Conservation (phyloP, 768 basidiomycete genomes). For the Panellus pusillus region DNA sequence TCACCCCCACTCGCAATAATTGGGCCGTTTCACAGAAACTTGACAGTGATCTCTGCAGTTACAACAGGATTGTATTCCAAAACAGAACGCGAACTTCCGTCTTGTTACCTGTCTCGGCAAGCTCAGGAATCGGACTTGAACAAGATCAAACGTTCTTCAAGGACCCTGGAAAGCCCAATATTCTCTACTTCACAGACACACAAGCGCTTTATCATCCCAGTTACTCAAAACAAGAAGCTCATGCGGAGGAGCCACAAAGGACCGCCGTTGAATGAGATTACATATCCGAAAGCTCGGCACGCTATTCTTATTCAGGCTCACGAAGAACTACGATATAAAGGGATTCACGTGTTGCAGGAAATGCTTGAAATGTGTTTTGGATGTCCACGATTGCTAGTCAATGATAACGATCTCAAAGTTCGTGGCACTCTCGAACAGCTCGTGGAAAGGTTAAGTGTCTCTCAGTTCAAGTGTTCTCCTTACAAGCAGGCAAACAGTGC, state of each 20-base stretch:
- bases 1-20: too few relatives aligned
- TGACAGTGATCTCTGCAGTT: too few relatives aligned
- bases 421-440: conserved; percentile 21
- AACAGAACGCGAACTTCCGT: background rate
- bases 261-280: conserved; percentile 12
- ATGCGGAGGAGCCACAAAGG: conserved; percentile 7
- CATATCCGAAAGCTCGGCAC: conserved; percentile 13
- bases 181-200: conserved; percentile 5
- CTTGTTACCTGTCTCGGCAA: background rate
- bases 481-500: conserved; percentile 37
- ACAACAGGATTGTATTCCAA: background rate
- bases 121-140: background rate
- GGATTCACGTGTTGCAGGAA: conserved; percentile 18
- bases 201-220: conserved; percentile 9
- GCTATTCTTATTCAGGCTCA: conserved; percentile 23
- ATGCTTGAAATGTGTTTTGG: conserved; percentile 26
- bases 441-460: conserved; percentile 12
- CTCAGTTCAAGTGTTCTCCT: conserved; percentile 31
- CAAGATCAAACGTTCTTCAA: conserved; percentile 2
- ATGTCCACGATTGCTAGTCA: conserved; percentile 23
- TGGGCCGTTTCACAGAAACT: too few relatives aligned
- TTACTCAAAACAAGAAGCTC: conserved; percentile 6
- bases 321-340: conserved; percentile 26
- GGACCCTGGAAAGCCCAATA: conserved; percentile 16
- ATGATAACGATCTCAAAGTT: conserved; percentile 31